These are phyloP conservation scores for Penstemon eatonii DNA, from an alignment of 257 asterid species.

Conservation along the genomic window DNA sequence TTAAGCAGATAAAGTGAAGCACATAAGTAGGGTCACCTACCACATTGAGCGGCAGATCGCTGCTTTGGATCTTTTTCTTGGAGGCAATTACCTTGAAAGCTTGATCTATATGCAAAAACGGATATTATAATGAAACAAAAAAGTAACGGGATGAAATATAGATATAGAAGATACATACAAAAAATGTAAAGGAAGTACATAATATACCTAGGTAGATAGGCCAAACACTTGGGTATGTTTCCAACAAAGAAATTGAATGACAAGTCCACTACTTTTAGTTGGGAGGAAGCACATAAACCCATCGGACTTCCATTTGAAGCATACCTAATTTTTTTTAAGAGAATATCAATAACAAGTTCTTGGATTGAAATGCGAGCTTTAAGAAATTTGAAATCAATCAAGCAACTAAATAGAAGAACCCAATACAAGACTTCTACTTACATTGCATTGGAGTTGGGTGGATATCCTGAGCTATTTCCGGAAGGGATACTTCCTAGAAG, in stretches of 20 bases:
- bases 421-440: not conserved
- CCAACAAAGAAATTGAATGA: conserved; percentile 82
- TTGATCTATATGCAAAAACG: conserved; percentile 41
- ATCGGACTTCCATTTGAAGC: conserved; percentile 40
- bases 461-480: too few relatives aligned
- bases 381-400: conserved; percentile 1
- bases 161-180: conserved; percentile 4
- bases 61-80: conserved; percentile 58
- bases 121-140: conserved; percentile 8
- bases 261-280: conserved; percentile 72
- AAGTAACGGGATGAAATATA: conserved; percentile 1
- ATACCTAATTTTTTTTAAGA: conserved; percentile 36
- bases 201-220: conserved; percentile 65
- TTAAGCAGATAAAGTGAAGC: not conserved
- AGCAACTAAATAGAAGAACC: conserved; percentile 17
- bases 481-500: too few relatives aligned
- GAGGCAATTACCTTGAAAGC: conserved; percentile 87
- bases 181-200: conserved; percentile 9
- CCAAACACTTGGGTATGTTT: conserved; percentile 73
- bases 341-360: conserved; percentile 8
- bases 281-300: conserved; percentile 67
- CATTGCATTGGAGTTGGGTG: too few relatives aligned
- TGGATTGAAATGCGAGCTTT: not conserved
- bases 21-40: conserved; percentile 39
- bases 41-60: conserved; percentile 65